Evolutionary conservation across 768 basidiomycete species (phyloP).

Genomic region (Mrakia hoshinonis): DNA sequence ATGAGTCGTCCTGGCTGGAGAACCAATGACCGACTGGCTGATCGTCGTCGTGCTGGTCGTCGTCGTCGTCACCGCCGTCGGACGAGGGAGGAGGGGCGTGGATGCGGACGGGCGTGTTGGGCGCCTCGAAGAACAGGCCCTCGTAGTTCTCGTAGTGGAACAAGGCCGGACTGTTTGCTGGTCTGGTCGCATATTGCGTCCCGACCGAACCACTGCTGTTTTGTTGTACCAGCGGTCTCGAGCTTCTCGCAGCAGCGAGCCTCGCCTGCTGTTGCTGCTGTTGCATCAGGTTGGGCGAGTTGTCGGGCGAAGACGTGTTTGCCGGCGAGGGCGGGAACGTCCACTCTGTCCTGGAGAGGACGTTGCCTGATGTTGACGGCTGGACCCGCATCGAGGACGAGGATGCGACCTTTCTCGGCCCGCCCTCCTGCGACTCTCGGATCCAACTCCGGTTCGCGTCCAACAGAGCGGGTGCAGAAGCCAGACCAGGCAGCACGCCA

Average conservation of each 20-base stretch:
- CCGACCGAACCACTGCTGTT: no score
- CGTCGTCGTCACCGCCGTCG: neutral
- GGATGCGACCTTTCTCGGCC: neutral
- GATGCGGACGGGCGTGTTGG: neutral
- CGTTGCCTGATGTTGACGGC: neutral
- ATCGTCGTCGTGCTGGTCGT: neutral
- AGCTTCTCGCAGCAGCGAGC: neutral
- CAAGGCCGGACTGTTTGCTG: no score
- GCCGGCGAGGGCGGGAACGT: neutral
- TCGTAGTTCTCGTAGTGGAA: neutral
- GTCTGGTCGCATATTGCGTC: no score
- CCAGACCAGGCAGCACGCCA: neutral
- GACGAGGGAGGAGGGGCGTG: neutral
- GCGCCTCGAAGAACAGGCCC: slow-evolving; percentile 1
- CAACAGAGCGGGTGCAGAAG: neutral
- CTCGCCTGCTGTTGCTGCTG: neutral
- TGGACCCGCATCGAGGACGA: neutral
- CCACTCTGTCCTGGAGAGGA: neutral
- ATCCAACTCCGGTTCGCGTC: neutral
- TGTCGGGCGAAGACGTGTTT: neutral
- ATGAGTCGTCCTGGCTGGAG: neutral
- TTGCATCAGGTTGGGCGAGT: neutral
- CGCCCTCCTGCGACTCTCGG: neutral
- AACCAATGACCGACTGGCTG: neutral
- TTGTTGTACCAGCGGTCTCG: no score